Evolutionary conservation across 805 yeast genomes (phyloP), one percentile per base, ranked within the genome.

Genomic region (Ogataea zsoltii): DNA sequence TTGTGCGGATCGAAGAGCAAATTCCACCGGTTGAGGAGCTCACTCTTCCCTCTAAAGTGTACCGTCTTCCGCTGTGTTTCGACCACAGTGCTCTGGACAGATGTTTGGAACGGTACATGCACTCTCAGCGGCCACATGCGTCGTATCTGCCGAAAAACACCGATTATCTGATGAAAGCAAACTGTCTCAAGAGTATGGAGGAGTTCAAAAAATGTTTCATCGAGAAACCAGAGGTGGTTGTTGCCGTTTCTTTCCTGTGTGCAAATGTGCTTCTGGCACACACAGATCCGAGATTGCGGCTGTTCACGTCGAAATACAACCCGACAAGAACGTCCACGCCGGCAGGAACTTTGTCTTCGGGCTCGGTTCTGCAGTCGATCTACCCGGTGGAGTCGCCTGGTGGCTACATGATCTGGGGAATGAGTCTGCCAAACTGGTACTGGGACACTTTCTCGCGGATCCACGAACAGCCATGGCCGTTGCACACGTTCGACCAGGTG

Each of bases 211-310:
- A 90, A 83, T 69, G 91, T 62, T 92, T 89, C 70, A 72, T 85
- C 36, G 97, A 97, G 4, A 76, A 90, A 61, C 92, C 85, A 72
- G 74, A 92, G 70, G 97, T 94, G 11, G 74, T 94, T 53, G 98
- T 98, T 44, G 80, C 92, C 38, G 98, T 98, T 63, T 98, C 94
- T 67, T 98, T 94, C 23, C 90, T 91, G 69, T 76, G 94, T 55
- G 98, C 98, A 41, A 97, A 98, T 2, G 98, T 98, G 26, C 90
- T 97, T 73, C 97, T 98, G 4, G 96, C 91, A 53, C 97, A 98
- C 32, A 79, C 92, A 55, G 98, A 94, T 66, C 99, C 99, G 46
- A 83, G 97, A 58, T 96, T 90, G 57, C 79, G 97, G 58, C 75
- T 90, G 45, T 71, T 90, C 42, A 98, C 98, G 34, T 79, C 96